phyloP scores from a whole-genome alignment of 768 basidiomycete genomes.

The Mrakia frigida region DNA sequence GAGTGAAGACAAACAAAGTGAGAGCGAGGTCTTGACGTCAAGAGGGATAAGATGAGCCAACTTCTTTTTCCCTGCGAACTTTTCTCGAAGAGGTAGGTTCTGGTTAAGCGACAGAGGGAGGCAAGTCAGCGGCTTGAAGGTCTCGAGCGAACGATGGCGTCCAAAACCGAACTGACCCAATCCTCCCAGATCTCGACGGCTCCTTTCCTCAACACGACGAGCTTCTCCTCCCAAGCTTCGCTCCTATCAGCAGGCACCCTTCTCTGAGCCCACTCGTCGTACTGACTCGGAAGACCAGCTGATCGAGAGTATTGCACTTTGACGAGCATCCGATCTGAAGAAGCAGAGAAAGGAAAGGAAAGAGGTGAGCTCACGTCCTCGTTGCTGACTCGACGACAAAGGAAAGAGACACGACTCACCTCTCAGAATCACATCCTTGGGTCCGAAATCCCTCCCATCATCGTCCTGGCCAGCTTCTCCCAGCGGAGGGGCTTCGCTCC shows the following conservation, averaged over 20 bases:
- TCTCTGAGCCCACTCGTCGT: slow-evolving; percentile 26
- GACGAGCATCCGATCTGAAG: slow-evolving; percentile 28
- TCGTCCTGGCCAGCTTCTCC: slow-evolving; percentile 8
- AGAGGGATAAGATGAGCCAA: slow-evolving; percentile 28
- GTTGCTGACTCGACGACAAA: neutral
- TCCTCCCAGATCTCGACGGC: slow-evolving; percentile 31
- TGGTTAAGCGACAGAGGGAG: neutral
- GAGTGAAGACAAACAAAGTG: slow-evolving; percentile 22
- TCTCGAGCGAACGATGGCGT: too few species aligned
- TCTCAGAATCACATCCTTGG: slow-evolving; percentile 26
- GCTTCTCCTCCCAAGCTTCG: slow-evolving; percentile 31
- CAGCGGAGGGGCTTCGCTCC: neutral
- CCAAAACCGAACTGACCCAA: slow-evolving; percentile 25
- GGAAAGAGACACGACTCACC: slow-evolving; percentile 1
- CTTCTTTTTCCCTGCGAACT: slow-evolving; percentile 22
- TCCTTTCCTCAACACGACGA: slow-evolving; percentile 30
- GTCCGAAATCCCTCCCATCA: slow-evolving; percentile 2
- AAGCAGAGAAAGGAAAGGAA: neutral
- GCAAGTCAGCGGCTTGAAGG: neutral
- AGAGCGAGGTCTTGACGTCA: slow-evolving; percentile 19
- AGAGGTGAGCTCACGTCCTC: neutral
- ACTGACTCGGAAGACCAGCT: slow-evolving; percentile 17
- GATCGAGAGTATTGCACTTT: slow-evolving; percentile 25
- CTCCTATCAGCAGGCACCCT: slow-evolving; percentile 23
- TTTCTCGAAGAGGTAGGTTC: slow-evolving; percentile 21